A percentile compares a stretch with the other conserved stretches of the same genome.
These are phyloP conservation scores for Rosa chinensis DNA, from an alignment of 306 rosid species.

Conservation along the genomic window DNA sequence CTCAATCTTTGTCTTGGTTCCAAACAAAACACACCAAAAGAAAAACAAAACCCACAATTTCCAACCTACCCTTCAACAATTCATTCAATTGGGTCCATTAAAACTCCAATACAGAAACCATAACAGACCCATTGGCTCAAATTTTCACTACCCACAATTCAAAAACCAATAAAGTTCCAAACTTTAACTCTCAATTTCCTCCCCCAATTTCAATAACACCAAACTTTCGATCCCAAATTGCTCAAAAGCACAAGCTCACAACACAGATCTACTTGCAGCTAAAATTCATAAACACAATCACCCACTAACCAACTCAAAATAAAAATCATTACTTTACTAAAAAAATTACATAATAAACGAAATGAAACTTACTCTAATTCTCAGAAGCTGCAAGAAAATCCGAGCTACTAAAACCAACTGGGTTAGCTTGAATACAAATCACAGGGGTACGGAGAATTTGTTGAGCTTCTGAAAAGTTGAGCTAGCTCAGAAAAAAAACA, in stretches of 20 bases:
- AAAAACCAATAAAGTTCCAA: slow-evolving; percentile 28
- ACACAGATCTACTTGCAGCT: slow-evolving; percentile 68
- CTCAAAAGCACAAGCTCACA: slow-evolving; percentile 30
- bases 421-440: slow-evolving; percentile 44
- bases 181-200: slow-evolving; percentile 24
- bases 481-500: slow-evolving; percentile 21
- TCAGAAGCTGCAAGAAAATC: slow-evolving; percentile 45
- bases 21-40: slow-evolving; percentile 19
- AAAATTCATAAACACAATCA: slow-evolving; percentile 17
- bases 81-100: slow-evolving; percentile 19
- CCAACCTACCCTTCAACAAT: slow-evolving; percentile 17
- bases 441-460: slow-evolving; percentile 38
- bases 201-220: slow-evolving; percentile 39
- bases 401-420: slow-evolving; percentile 43
- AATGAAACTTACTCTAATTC: slow-evolving; percentile 45
- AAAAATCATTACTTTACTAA: slow-evolving; percentile 33
- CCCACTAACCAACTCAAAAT: slow-evolving; percentile 33
- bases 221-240: slow-evolving; percentile 30
- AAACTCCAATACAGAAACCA: slow-evolving; percentile 25
- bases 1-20: neutral
- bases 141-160: slow-evolving; percentile 32
- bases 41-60: slow-evolving; percentile 21
- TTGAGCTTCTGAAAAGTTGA: slow-evolving; percentile 27
- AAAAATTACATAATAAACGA: slow-evolving; percentile 30
- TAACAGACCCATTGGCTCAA: slow-evolving; percentile 20